These are phyloP conservation scores for Pythium volutum DNA, from an alignment of 352 stramenopile genomes.

Conservation along the genomic window DNA sequence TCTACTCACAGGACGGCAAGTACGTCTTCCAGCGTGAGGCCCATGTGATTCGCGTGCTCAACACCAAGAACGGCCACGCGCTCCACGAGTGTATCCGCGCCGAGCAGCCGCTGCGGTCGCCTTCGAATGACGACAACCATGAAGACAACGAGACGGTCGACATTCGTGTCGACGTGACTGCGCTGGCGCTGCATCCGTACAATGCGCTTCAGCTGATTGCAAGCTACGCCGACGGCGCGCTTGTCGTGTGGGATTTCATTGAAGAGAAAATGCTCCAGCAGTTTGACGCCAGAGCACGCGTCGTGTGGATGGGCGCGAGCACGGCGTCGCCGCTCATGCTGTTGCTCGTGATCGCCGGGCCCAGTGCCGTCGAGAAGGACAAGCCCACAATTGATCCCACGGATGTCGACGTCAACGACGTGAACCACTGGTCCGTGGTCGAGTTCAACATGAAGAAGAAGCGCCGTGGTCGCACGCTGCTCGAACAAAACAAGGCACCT, in stretches of 20 bases:
- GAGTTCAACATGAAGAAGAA: slow-evolving; percentile 80
- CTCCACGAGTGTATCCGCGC: slow-evolving; percentile 66
- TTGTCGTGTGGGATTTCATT: slow-evolving; percentile 76
- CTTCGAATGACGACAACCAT: not conserved
- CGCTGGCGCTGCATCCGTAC: slow-evolving; percentile 65
- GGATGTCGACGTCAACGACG: not conserved
- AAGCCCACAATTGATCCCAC: not conserved
- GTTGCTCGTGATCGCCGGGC: slow-evolving; percentile 45
- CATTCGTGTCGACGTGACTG: slow-evolving; percentile 31
- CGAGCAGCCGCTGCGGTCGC: slow-evolving; percentile 19
- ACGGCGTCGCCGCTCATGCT: slow-evolving; percentile 52
- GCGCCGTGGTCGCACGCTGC: slow-evolving; percentile 36
- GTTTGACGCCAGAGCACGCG: slow-evolving; percentile 38
- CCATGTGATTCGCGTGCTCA: slow-evolving; percentile 68
- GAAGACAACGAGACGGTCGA: not conserved
- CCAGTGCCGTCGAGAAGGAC: slow-evolving; percentile 12
- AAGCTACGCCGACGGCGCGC: slow-evolving; percentile 60
- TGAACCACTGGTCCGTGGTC: slow-evolving; percentile 49
- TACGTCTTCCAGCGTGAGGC: slow-evolving; percentile 78
- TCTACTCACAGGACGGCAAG: slow-evolving; percentile 65
- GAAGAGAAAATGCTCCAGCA: slow-evolving; percentile 64
- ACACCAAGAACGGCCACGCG: slow-evolving; percentile 67
- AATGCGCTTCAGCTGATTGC: slow-evolving; percentile 67
- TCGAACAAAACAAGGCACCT: slow-evolving; percentile 41
- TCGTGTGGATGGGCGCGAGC: slow-evolving; percentile 75